Evolutionary conservation across 2,329 filamentous ascomycete species (phyloP), one percentile per base, ranked within the genome.

Genomic region (Mycosphaerella sp.): DNA sequence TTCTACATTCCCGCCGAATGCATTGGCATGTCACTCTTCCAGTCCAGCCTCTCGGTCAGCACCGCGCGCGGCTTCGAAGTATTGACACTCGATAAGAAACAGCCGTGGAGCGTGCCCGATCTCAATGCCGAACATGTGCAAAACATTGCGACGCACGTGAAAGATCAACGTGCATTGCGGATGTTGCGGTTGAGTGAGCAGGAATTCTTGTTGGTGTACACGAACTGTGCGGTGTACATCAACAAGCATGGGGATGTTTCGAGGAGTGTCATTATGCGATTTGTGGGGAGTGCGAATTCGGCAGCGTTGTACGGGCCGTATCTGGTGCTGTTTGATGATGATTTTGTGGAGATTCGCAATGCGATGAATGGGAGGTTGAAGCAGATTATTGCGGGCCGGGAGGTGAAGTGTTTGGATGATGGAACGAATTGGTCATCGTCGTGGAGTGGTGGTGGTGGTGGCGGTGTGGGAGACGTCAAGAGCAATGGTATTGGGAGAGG

Each of bases 1-100:
- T 98, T 98, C 73, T 98, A 97, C 73, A 91, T 98, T 63, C 93
- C 93, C 0, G 86, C 88, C 2, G 95, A 98, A 69, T 96, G 90
- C 70, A 95, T 86, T 71, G 89, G 88, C 45, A 87, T 98, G 68
- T 97, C 96, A 71, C 81, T 98, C 49, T 98, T 97, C 80, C 89
- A 96, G 69, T 89, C 86, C 0, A 95, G 90, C 58, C 86, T 98
- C 50, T 89, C 93, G 8, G 89, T 98, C 45, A 85, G 89, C 17
- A 97, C 92, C 0, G 81, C 89, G 40, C 89, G 90, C 70, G 95
- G 93, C 23, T 90, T 98, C 64, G 95, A 98, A 73, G 87, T 98
- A 60, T 81, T 98, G 70, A 97, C 91, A 0, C 79, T 98, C 29
- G 95, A 98, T 74, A 96, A 96, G 76, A 98, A 98, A 72, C 86